These are phyloP conservation scores for Phaeotremella skinneri DNA, from an alignment of 768 basidiomycete genomes.

Conservation along the genomic window DNA sequence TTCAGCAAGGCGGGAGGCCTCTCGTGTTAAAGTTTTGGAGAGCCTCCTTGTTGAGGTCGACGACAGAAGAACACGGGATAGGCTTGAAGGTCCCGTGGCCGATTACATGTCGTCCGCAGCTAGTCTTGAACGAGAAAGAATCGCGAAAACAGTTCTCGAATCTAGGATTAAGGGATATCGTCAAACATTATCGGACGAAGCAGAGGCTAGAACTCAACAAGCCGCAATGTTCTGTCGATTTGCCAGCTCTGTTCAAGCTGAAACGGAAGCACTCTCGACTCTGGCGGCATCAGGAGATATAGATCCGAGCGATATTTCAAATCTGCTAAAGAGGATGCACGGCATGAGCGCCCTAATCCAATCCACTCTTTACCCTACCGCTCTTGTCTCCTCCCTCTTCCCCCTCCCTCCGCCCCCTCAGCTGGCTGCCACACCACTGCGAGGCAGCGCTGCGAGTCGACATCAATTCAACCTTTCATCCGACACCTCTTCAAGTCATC, in stretches of 20 bases:
- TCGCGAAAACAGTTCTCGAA: conserved; percentile 4
- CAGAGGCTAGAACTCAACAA: conserved; percentile 11
- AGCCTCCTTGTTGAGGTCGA: conserved; percentile 24
- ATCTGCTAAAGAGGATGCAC: not conserved
- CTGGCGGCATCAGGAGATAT: not conserved
- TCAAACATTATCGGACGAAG: conserved; percentile 15
- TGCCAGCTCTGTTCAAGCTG: conserved; percentile 5
- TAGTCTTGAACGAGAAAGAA: conserved; percentile 17
- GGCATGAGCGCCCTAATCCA: not conserved
- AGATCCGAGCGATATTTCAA: not conserved
- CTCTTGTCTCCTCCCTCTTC: not conserved
- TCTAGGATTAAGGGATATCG: conserved; percentile 23
- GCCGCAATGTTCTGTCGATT: conserved; percentile 11
- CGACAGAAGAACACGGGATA: conserved; percentile 18
- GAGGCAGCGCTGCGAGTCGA: not conserved
- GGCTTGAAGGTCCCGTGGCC: conserved; percentile 11
- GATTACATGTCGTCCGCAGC: conserved; percentile 6
- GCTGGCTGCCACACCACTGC: not conserved
- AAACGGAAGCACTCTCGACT: not conserved
- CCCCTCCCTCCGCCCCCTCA: conserved; percentile 4
- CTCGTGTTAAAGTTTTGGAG: conserved; percentile 26
- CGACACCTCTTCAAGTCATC: not conserved
- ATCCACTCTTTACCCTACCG: not conserved
- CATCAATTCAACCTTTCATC: not conserved
- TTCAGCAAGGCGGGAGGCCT: conserved; percentile 14